Evolutionary conservation across 73 alveolate species (phyloP).

Genomic region (Symbiodinium natans): DNA sequence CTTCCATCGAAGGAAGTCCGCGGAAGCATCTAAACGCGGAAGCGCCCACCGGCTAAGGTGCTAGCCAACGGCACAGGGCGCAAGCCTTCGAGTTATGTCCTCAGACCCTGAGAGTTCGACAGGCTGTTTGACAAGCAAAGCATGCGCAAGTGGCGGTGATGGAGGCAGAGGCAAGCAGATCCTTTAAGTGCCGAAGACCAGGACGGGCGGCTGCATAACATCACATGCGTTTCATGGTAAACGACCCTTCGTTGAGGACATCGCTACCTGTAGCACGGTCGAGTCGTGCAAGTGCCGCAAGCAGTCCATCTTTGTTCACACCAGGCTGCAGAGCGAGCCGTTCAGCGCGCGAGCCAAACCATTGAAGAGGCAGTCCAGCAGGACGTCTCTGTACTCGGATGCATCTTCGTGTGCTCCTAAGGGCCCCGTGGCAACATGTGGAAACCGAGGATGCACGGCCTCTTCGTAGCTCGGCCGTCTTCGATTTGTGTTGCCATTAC

Average conservation of each 20-base stretch:
- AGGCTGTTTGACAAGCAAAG: background rate
- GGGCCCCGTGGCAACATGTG: too few species aligned
- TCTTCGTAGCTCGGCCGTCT: too few species aligned
- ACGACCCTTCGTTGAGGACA: too few species aligned
- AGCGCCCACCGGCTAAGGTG: too few species aligned
- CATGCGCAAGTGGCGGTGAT: background rate
- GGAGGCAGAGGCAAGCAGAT: background rate
- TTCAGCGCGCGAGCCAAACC: constrained; percentile 37
- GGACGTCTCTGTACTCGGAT: background rate
- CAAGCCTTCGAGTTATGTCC: background rate
- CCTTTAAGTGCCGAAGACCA: background rate
- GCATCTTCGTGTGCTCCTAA: too few species aligned
- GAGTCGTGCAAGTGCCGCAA: too few species aligned
- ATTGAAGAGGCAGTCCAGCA: constrained; percentile 32
- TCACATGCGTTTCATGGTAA: background rate
- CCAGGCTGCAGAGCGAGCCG: constrained; percentile 81
- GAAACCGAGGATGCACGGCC: too few species aligned
- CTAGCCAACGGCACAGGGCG: background rate
- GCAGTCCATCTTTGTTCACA: background rate
- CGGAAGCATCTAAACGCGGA: too few species aligned
- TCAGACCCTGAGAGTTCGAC: background rate
- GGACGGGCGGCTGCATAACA: background rate
- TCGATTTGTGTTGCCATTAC: too few species aligned
- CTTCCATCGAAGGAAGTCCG: too few species aligned
- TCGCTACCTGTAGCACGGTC: too few species aligned